Evolutionary conservation across 2,329 filamentous ascomycete genomes (phyloP), one percentile per base, ranked within the genome.

Genomic region (Xylariaceae sp.): DNA sequence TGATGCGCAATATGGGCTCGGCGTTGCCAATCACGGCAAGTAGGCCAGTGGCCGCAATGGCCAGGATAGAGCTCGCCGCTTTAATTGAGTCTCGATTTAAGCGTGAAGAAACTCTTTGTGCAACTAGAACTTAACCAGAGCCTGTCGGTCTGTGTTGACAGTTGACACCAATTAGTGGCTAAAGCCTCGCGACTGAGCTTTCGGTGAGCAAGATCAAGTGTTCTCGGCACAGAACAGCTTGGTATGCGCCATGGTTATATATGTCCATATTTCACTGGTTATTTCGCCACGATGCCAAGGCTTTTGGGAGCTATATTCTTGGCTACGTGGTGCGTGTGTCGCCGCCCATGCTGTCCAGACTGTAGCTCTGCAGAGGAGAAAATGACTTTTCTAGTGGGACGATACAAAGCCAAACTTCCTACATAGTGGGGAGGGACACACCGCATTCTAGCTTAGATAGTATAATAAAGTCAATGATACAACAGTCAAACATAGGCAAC

Each of bases 1-100:
- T 23, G 18, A n/a, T 30, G 8, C 57, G 45, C 35, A 20, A 55
- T 29, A 63, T 49, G 20, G 60, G 63, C 43, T 64, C 57, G 4
- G 64, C 65, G 37, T 39, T 63, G 39, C 60, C n/a, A 7, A 51
- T 51, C 4, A 58, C 45, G n/a, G 57, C 60, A 33, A 66, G 58
- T 36, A 65, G 33, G 41, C 59, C 49, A 24, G 50, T 47, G 15
- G 51, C 61, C 51, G 60, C 42, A 20, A 64, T 27, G 33, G 52
- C 60, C 21, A 59, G 27, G 10, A 49, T 21, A 40, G 61, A 60
- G 13, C 30, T 45, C 11, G 53, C 18, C 55, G 37, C 42, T 44
- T 62, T 65, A 64, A 67, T 67, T 40, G 6, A 41, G 35, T 24
- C 15, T 24, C 13, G 21, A 10, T 18, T 6, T 11, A 23, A 40